A percentile compares a stretch with the other conserved stretches of the same genome.
Conservation (phyloP, 345 rosid species). For the Odontarrhena argentea region DNA sequence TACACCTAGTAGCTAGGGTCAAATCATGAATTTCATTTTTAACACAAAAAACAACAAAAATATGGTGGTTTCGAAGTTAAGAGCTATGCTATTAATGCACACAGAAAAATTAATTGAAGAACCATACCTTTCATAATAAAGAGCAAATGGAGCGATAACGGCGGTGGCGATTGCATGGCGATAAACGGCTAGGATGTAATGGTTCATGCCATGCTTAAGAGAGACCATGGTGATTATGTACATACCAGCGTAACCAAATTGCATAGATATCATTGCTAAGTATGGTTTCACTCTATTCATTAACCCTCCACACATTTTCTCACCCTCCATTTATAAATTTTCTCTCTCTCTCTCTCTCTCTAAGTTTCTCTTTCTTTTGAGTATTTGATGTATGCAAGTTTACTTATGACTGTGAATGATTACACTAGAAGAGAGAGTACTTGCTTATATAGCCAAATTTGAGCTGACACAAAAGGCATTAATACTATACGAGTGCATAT, state of each 20-base stretch:
- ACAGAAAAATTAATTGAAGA: not conserved
- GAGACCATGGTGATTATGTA: constrained; percentile 78
- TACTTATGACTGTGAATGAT: constrained; percentile 34
- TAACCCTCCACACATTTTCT: constrained; percentile 40
- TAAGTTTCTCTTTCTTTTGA: constrained; percentile 21
- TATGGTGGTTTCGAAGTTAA: not conserved
- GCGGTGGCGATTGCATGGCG: constrained; percentile 77
- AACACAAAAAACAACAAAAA: too few species aligned
- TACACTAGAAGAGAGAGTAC: constrained; percentile 20
- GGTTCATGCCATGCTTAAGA: constrained; percentile 78
- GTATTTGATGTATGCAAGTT: constrained; percentile 22
- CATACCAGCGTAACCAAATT: constrained; percentile 92
- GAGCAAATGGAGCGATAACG: constrained; percentile 79
- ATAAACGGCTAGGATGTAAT: constrained; percentile 70
- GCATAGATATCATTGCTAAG: constrained; percentile 73
- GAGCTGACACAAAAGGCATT: constrained; percentile 39
- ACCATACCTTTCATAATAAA: constrained; percentile 71
- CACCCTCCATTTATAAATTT: constrained; percentile 26
- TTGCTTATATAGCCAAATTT: constrained; percentile 43
- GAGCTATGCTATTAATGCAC: not conserved
- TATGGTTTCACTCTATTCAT: constrained; percentile 62
- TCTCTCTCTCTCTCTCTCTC: constrained; percentile 14
- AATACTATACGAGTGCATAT: constrained; percentile 32
- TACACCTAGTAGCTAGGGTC: not conserved
- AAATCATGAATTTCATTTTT: too few species aligned